Evolutionary conservation across 2,329 filamentous ascomycete genomes (phyloP).

Genomic region (Septoria linicola): DNA sequence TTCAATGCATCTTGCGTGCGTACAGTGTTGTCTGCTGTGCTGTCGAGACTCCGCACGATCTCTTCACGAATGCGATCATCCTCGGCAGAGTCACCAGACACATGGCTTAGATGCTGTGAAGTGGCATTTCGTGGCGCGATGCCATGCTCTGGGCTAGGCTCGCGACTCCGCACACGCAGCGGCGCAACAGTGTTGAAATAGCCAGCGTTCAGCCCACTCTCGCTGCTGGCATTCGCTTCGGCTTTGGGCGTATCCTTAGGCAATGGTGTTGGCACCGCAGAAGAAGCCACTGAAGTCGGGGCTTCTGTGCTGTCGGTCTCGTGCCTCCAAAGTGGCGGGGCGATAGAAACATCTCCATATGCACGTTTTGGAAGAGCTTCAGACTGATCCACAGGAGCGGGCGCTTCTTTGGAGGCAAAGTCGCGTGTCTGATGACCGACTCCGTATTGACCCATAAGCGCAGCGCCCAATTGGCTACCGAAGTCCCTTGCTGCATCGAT

Average conservation of each 20-base stretch:
- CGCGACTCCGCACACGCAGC: constrained; percentile 22
- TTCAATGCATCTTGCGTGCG: constrained; percentile 34
- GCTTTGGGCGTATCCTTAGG: constrained; percentile 41
- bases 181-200: constrained; percentile 28
- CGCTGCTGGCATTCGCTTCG: constrained; percentile 25
- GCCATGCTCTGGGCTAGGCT: constrained; percentile 32
- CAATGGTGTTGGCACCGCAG: constrained; percentile 46
- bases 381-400: constrained; percentile 30
- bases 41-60: constrained; percentile 65
- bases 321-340: constrained; percentile 22
- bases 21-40: constrained; percentile 24
- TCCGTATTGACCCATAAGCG: constrained; percentile 44
- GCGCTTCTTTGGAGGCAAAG: constrained; percentile 33
- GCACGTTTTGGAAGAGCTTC: constrained; percentile 23
- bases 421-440: constrained; percentile 37
- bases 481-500: constrained; percentile 48
- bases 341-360: constrained; percentile 22
- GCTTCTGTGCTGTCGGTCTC: constrained; percentile 26
- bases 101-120: constrained; percentile 10
- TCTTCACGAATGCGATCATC: constrained; percentile 71
- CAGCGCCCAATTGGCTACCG: constrained; percentile 50
- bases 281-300: constrained; percentile 27
- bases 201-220: constrained; percentile 8
- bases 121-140: background rate
- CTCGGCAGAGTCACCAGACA: constrained; percentile 32